phyloP scores from a whole-genome alignment of 163 green algal species.

The Scenedesmus sp. region DNA sequence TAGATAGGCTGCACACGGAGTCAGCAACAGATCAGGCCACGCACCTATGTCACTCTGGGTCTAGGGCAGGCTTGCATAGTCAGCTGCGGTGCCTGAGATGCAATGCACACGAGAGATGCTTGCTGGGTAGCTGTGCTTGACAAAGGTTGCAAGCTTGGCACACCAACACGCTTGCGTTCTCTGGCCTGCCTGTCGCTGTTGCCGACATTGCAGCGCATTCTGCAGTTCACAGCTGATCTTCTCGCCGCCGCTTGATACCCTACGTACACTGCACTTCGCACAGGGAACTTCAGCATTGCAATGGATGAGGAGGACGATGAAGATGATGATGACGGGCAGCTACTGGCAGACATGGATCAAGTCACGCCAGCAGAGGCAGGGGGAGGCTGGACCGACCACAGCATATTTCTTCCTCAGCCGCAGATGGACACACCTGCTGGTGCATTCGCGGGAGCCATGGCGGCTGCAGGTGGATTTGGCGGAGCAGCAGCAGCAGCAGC shows the following conservation, averaged over 20 bases:
- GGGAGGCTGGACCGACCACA: not conserved
- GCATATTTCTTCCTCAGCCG: not conserved
- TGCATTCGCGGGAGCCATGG: not conserved
- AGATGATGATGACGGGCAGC: constrained; percentile 34
- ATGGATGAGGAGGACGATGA: constrained; percentile 42
- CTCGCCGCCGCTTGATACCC: not conserved
- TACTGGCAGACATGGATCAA: constrained; percentile 1
- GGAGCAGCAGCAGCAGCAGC: constrained; percentile 10
- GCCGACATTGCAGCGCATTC: too few species aligned
- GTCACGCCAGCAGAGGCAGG: constrained; percentile 12
- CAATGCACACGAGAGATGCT: too few species aligned
- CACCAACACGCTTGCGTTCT: not conserved
- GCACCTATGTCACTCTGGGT: too few species aligned
- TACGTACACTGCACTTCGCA: not conserved
- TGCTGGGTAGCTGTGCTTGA: too few species aligned
- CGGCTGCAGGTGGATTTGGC: not conserved
- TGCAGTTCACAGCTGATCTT: not conserved
- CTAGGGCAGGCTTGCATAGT: too few species aligned
- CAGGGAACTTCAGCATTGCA: constrained; percentile 31
- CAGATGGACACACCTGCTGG: not conserved
- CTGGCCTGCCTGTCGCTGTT: too few species aligned
- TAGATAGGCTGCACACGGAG: too few species aligned
- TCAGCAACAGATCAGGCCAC: too few species aligned
- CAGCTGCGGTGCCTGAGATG: too few species aligned
- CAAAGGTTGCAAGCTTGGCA: too few species aligned